Conservation (phyloP, 176 grass and related monocot species). For the Eragrostis curvula region DNA sequence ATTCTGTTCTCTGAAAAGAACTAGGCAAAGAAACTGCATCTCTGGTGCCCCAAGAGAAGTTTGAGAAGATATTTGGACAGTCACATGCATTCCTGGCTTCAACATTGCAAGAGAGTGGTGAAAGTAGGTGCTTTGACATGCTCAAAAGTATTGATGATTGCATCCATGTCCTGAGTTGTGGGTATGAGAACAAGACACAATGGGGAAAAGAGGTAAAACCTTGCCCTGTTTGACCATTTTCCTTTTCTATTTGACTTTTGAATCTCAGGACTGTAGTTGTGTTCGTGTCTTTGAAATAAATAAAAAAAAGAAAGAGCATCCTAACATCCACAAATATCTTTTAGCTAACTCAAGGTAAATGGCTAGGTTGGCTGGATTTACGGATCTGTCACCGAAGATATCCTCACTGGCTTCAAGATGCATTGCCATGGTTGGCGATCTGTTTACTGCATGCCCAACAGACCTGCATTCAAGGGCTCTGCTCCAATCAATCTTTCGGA, state of each 20-base stretch:
- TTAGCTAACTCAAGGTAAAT: conserved; percentile 24
- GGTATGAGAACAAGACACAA: conserved; percentile 43
- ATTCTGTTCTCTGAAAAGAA: conserved; percentile 17
- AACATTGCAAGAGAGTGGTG: conserved; percentile 18
- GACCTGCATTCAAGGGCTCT: conserved; percentile 40
- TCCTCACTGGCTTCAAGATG: conserved; percentile 46
- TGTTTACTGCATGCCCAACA: conserved; percentile 45
- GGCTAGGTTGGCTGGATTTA: conserved; percentile 46
- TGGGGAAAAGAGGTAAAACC: conserved; percentile 44
- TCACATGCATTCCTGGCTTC: conserved; percentile 38
- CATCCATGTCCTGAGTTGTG: conserved; percentile 41
- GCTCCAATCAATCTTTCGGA: conserved; percentile 42
- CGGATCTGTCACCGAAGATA: conserved; percentile 43
- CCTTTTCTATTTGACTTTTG: background rate
- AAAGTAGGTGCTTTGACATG: conserved; percentile 31
- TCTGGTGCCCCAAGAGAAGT: conserved; percentile 30
- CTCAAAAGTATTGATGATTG: conserved; percentile 45
- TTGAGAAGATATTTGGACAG: conserved; percentile 41
- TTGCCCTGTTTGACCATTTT: background rate
- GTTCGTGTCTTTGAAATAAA: background rate
- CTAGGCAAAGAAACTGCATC: conserved; percentile 12
- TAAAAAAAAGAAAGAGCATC: background rate
- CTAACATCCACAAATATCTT: background rate
- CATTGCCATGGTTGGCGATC: conserved; percentile 44
- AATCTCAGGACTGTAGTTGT: background rate